phyloP scores from a whole-genome alignment of 345 rosid genomes.

The Balakata baccata region DNA sequence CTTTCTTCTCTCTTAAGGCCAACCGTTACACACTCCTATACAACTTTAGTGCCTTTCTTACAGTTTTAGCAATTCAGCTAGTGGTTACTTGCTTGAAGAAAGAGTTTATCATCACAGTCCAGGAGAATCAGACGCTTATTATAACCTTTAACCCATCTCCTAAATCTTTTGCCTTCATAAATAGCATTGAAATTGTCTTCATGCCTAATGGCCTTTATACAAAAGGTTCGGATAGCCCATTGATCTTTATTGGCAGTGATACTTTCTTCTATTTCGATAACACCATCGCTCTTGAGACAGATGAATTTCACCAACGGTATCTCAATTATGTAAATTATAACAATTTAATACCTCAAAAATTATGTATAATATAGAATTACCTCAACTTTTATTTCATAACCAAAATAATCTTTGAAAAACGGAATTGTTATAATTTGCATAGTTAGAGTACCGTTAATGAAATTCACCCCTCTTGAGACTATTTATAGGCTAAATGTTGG shows the following conservation, averaged over 20 bases:
- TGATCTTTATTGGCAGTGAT: neutral
- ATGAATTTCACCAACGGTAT: too few species aligned
- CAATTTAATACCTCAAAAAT: too few species aligned
- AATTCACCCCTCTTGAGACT: slow-evolving; percentile 27
- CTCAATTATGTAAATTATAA: too few species aligned
- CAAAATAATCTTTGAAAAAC: too few species aligned
- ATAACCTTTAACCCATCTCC: neutral
- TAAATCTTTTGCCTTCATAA: slow-evolving; percentile 1
- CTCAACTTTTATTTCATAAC: too few species aligned
- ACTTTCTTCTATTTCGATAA: slow-evolving; percentile 3
- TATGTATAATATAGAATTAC: too few species aligned
- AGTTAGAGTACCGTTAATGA: too few species aligned
- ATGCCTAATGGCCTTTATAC: neutral
- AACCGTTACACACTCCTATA: neutral
- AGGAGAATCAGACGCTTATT: neutral
- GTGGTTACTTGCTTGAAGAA: neutral
- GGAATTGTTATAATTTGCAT: too few species aligned
- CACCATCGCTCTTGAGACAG: neutral
- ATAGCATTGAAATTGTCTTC: slow-evolving; percentile 5
- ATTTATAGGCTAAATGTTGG: neutral
- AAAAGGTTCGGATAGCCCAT: neutral
- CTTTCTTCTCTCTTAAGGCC: slow-evolving; percentile 7
- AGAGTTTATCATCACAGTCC: neutral
- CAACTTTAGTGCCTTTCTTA: slow-evolving; percentile 18
- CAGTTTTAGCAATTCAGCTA: neutral